A percentile compares a stretch with the other conserved stretches of the same genome.
These are phyloP conservation scores for Zopfia rhizophila DNA, from an alignment of 2,329 filamentous ascomycete genomes.

Conservation along the genomic window DNA sequence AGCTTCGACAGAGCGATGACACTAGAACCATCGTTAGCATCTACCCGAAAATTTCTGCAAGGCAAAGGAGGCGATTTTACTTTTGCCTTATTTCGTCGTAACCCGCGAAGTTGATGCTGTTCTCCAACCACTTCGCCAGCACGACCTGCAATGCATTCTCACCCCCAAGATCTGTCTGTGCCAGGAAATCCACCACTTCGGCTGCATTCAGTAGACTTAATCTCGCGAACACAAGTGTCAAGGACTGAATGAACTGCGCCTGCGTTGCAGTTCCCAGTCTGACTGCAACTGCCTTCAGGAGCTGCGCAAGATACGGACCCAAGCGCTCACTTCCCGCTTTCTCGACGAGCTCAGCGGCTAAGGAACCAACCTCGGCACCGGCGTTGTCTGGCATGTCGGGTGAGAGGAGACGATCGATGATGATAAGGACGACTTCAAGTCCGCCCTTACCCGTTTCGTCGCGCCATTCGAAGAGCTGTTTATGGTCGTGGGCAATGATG, in stretches of 20 bases:
- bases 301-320: conserved; percentile 87
- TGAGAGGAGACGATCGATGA: conserved; percentile 90
- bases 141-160: conserved; percentile 89
- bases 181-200: conserved; percentile 92
- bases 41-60: not conserved
- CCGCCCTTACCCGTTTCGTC: conserved; percentile 82
- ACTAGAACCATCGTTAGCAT: conserved; percentile 56
- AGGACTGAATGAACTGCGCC: conserved; percentile 91
- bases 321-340: conserved; percentile 92
- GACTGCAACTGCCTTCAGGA: conserved; percentile 87
- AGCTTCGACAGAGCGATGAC: conserved; percentile 93
- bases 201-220: conserved; percentile 84
- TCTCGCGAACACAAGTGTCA: conserved; percentile 94
- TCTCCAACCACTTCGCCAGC: conserved; percentile 94
- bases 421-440: conserved; percentile 86
- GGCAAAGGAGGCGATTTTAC: conserved; percentile 63
- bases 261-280: conserved; percentile 84
- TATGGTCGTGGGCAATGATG: conserved; percentile 87
- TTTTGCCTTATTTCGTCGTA: conserved; percentile 98
- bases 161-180: conserved; percentile 81
- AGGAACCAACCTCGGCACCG: conserved; percentile 92
- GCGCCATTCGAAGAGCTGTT: conserved; percentile 88
- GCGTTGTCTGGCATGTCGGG: conserved; percentile 89
- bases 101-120: conserved; percentile 95
- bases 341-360: conserved; percentile 94